A percentile compares a stretch with the other conserved stretches of the same genome.
These are phyloP conservation scores for Ceriops tagal DNA, from an alignment of 345 rosid genomes.

Conservation along the genomic window DNA sequence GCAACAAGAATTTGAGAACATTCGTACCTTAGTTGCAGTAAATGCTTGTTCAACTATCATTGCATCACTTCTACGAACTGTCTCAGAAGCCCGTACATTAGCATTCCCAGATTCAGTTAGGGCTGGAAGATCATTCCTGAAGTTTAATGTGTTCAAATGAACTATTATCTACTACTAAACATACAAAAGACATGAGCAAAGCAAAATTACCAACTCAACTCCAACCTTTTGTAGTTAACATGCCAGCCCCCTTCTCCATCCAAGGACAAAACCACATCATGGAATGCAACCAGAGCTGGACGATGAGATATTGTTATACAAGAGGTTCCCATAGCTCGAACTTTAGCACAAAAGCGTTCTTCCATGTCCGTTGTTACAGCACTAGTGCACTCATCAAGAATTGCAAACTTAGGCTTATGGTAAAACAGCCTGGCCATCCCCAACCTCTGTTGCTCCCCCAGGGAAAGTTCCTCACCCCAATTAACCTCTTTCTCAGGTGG, in stretches of 20 bases:
- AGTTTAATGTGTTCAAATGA: constrained; percentile 21
- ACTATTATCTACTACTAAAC: constrained; percentile 10
- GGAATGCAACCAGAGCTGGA: constrained; percentile 97
- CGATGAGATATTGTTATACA: constrained; percentile 99
- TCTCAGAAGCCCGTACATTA: constrained; percentile 43
- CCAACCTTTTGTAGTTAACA: constrained; percentile 80
- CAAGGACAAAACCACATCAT: constrained; percentile 89
- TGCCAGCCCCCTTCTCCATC: constrained; percentile 99
- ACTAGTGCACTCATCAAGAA: constrained; percentile 99
- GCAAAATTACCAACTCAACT: constrained; percentile 12
- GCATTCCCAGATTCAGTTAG: constrained; percentile 44
- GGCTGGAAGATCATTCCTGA: constrained; percentile 63
- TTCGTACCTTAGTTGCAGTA: constrained; percentile 59
- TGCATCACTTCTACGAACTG: constrained; percentile 81
- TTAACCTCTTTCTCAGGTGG: constrained; percentile 84
- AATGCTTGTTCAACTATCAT: constrained; percentile 87
- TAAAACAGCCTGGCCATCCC: constrained; percentile 99
- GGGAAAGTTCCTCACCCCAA: constrained; percentile 96
- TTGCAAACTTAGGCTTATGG: constrained; percentile 98
- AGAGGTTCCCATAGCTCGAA: constrained; percentile 98
- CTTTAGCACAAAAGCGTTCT: constrained; percentile 95
- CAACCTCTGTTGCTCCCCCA: constrained; percentile 99
- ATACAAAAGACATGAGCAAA: constrained; percentile 2
- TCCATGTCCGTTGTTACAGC: constrained; percentile 99
- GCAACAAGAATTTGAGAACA: not conserved